These are phyloP conservation scores for Podospora australis DNA, from an alignment of 495 filamentous ascomycete species.

Conservation along the genomic window DNA sequence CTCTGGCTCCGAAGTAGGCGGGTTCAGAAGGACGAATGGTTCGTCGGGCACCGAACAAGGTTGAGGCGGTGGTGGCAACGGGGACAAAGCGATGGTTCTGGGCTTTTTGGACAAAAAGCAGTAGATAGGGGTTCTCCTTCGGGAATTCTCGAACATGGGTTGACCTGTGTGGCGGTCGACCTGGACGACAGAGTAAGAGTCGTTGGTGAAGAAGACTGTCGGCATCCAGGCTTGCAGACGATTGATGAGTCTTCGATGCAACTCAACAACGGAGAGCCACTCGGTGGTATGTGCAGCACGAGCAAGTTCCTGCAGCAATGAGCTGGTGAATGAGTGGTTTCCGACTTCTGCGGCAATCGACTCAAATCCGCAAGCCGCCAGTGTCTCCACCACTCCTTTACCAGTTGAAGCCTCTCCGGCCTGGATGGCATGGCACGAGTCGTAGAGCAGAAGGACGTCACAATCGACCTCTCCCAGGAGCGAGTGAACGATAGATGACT, in stretches of 20 bases:
- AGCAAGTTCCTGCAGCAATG: conserved; percentile 20
- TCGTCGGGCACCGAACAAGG: background rate
- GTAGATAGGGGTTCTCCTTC: conserved; percentile 9
- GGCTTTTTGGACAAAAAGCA: conserved; percentile 4
- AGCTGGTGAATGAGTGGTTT: conserved; percentile 23
- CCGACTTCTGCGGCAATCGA: conserved; percentile 9
- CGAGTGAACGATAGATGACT: conserved; percentile 17
- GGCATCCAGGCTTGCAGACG: conserved; percentile 12
- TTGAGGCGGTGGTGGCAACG: conserved; percentile 1
- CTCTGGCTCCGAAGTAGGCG: background rate
- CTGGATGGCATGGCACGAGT: conserved; percentile 15
- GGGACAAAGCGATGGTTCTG: conserved; percentile 11
- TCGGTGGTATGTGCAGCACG: conserved; percentile 12
- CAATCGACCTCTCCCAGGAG: conserved; percentile 14
- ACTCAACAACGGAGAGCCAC: conserved; percentile 18
- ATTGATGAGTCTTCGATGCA: conserved; percentile 20
- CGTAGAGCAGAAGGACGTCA: conserved; percentile 22
- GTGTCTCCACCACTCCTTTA: conserved; percentile 15
- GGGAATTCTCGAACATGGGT: conserved; percentile 11
- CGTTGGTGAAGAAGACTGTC: conserved; percentile 7
- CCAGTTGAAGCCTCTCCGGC: background rate
- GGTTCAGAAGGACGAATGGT: conserved; percentile 3
- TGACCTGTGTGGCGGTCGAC: conserved; percentile 8
- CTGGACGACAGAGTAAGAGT: conserved; percentile 11
- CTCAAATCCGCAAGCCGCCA: conserved; percentile 28